Evolutionary conservation across 225 moss, liverwort and hornwort species (phyloP), one percentile per base, ranked within the genome.

Genomic region (Sphagnum contortum): DNA sequence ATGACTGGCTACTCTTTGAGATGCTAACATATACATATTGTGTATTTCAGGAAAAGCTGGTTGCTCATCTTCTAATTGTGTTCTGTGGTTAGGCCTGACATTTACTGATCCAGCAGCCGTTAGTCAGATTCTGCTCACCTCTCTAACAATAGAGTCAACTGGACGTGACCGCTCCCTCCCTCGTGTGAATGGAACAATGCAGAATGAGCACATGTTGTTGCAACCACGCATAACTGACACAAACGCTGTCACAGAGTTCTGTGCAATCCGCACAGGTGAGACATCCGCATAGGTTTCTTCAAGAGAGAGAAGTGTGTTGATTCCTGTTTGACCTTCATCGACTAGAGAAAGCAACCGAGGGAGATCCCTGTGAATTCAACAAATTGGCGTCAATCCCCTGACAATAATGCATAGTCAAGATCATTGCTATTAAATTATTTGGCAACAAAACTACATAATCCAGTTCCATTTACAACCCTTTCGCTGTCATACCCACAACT

Each of bases 171-270:
- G 83, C 71, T 96, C 96, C 65, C 90, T 87, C 62, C 92, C 96
- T 65, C 96, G 79, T 50, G 96, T 96, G 60, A 92, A 96, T 59
- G 95, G 95, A 3, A 96, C 95, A 55, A 96, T 92, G 76, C 95
- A 96, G 67, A 92, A 96, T 5, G 95, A 92, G 85, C 95, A 96
- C 95, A 96, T 96, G 68, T 96, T 96, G 80, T 96, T 96, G 80
- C 95, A 96, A n/a, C 95, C 95, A 14, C 95, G 88, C 95, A 96
- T 96, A 10, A 96, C 47, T 44, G 95, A 96, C 50, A 96, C 92
- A 55, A 87, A 96, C 12, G 92, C 95, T 65, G 95, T 88, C 8
- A 92, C 81, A 44, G 87, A 83, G 57, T 86, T 90, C 57, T 90
- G 84, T 44, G 95, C 84, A 61, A 96, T 81, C 69, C 95, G 84